Base-by-base conservation (phyloP, 1,284 basidiomycete species). In the Leccinum pachyderme region DNA sequence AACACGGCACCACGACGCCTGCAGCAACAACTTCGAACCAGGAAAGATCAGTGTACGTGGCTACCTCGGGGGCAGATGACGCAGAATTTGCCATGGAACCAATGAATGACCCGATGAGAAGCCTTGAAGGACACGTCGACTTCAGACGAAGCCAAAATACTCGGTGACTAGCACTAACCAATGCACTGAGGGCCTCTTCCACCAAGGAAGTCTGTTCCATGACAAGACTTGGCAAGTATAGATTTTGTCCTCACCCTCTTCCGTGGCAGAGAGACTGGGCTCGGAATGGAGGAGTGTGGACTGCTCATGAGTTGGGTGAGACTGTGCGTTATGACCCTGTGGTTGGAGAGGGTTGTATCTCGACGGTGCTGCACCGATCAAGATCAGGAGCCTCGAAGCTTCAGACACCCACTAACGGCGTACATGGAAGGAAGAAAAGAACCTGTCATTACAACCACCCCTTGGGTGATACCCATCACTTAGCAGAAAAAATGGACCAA, bases 61-160 rank as follows among this genome's bases (percentile, higher is more conserved):
- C 84, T 44, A 91, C 77, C 48, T 79, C 79, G 7, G 88, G 87
- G 0, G 87, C 88, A 11, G 83, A 61, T 0, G 82, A 81, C 4
- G 81, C 75, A 3, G 80, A 70, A 65, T 72, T 76, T 8, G 80
- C 83, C 7, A 83, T 75, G 1, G 83, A 73, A 9, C 77, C 69
- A 51, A 89, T 66, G 3, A 83, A 83, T 31, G 27, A 28, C 27
- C 77, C 65, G n/a, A 69, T 65, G 18, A 89, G 59, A 46, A 88
- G 67, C 89, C 88, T 89, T 54, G 11, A 33, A 53, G 49, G 41
- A 15, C 2, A 48, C 41, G 7, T 58, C 31, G 43, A 41, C 7
- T 35, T 28, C 44, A 47, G 47, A 29, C 9, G 25, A 52, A 7
- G 44, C 25, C 12, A 44, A 47, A 28, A 41, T 28, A 48, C 25